These are phyloP conservation scores for Miamiensis avidus DNA, from an alignment of 169 alveolate species.

Conservation along the genomic window DNA sequence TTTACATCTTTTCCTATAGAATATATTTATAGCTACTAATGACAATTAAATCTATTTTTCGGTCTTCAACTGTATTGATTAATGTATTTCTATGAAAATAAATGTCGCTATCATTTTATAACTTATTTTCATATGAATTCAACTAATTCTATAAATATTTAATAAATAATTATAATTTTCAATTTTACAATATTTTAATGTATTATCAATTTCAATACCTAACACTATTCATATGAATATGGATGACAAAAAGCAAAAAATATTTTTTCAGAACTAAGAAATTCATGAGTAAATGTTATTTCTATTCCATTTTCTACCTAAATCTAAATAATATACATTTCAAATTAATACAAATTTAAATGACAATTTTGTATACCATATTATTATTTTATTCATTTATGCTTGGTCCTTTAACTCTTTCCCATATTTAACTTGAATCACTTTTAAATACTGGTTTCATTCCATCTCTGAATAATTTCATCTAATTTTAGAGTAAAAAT, in stretches of 20 bases:
- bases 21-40: constrained; percentile 45
- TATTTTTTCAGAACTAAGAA: constrained; percentile 3
- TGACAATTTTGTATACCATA: background rate
- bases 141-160: constrained; percentile 19
- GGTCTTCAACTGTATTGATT: constrained; percentile 50
- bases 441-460: constrained; percentile 60
- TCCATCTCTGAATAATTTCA: constrained; percentile 58
- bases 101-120: constrained; percentile 19
- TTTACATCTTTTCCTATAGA: constrained; percentile 45
- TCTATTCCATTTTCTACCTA: constrained; percentile 27
- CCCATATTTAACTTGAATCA: constrained; percentile 26
- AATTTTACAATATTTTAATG: background rate
- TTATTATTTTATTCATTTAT: constrained; percentile 12
- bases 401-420: constrained; percentile 29
- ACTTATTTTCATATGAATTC: constrained; percentile 22
- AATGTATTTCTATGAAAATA: constrained; percentile 52
- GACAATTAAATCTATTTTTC: constrained; percentile 63
- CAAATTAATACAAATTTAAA: background rate
- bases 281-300: constrained; percentile 17
- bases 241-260: constrained; percentile 59
- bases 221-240: constrained; percentile 26
- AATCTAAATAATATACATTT: constrained; percentile 27
- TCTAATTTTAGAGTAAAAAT: constrained; percentile 20
- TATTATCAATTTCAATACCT: background rate
- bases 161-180: background rate